Evolutionary conservation across 257 asterid genomes (phyloP), one percentile per base, ranked within the genome.

Genomic region (Linaria vulgaris): DNA sequence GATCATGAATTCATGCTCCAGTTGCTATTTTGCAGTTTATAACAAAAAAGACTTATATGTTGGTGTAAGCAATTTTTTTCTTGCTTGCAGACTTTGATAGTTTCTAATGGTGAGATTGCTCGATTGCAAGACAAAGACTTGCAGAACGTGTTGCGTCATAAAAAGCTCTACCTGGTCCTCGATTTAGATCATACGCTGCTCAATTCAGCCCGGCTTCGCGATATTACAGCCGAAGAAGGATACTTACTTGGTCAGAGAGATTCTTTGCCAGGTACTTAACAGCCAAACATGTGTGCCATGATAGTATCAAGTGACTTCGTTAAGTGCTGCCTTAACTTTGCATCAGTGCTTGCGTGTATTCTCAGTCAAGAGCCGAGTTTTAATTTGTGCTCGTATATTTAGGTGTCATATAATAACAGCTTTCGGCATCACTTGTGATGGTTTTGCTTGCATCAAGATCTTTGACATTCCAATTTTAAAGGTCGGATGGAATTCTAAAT

Each of bases 111-210:
- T 30, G 95, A 85, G 69, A 56, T 91, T 72, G 68, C 84, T 20
- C 82, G 94, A 59, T 25, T 91, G 57, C 96, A 95, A 56, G 83
- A 84, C 22, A 82, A 76, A 67, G 96, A 91, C 79, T 60, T 85
- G 68, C 82, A 79, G 75, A 76, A 69, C 66, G 70, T 88, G 67
- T 75, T 90, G 16, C 63, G 72, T 56, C 71, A 72, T 67, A 85
- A 67, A 66, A 91, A 88, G 62, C 88, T 91, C 17, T 76, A 55
- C 73, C 71, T 91, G 80, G 88, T 91, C 66, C 95, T 91, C 57
- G 98, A 91, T 86, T 80, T 91, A 56, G 98, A 91, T 75, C 98
- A 91, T 64, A 91, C 98, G 1, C 77, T 88, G 64, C 90, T 91
- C 13, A 85, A 88, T 60, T 91, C 98, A 59, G 74, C 90, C 50